Evolutionary conservation across 2,329 filamentous ascomycete species (phyloP), one percentile per base, ranked within the genome.

Genomic region (Aureobasidium sp.): DNA sequence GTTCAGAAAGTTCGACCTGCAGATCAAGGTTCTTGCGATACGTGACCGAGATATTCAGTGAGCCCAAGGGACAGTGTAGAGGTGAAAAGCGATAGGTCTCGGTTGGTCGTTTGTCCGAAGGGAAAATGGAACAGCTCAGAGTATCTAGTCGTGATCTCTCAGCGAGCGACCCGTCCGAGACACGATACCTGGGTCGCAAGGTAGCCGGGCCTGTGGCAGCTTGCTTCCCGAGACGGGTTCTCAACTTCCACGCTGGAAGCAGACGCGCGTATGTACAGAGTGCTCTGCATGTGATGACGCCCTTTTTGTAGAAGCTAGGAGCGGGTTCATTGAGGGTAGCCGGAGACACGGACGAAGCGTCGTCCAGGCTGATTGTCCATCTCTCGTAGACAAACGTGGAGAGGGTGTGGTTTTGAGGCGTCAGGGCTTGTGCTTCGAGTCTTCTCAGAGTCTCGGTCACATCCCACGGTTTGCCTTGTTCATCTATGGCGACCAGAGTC

Each of bases 251-350:
- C 25, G 88, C 85, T 2, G 94, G 94, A 63, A 96, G 77, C 63
- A 96, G 82, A 67, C 89, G 87, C 42, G 90, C 84, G 59, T 89
- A 88, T 53, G 89, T 84, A 72, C 89, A 96, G 47, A 99, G 80
- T 1, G 91, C 91, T 62, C 94, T 84, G 74, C 97, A 96, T 67
- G 96, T 85, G 66, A 97, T 88, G 65, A 99, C 95, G 67, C 89
- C 90, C 75, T 95, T 94, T 77, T 99, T 99, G 80, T 99, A 99
- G 61, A 96, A 86, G 57, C 90, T 93, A 15, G 94, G 91, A 55
- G 97, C 77, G 33, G 83, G 78, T 49, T 82, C 78, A 57, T 74
- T 79, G 55, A 84, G 73, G 62, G 85, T 81, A 40, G 77, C 67
- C 6, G 78, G 67, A 60, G 89, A 70, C 83, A 80, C 71, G 71